A percentile compares a stretch with the other conserved stretches of the same genome.
Evolutionary conservation across 1,284 basidiomycete genomes (phyloP).

Genomic region (Marasmius fiardii): DNA sequence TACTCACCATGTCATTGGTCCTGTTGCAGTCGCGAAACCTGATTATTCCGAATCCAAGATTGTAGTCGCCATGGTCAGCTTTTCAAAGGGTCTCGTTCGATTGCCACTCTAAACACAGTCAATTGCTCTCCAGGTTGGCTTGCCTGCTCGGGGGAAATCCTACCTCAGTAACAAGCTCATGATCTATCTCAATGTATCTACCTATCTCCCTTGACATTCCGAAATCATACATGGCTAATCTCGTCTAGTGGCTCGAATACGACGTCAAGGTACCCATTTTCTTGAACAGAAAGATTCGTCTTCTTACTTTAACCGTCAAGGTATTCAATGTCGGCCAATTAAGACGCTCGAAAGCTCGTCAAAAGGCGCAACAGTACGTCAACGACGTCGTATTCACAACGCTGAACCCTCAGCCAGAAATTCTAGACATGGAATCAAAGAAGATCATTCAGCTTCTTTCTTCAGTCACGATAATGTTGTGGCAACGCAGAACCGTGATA

Average conservation of each 20-base stretch:
- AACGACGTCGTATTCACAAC: neutral
- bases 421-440: constrained; percentile 70
- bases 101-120: neutral
- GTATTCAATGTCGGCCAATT: constrained; percentile 99
- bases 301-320: constrained; percentile 31
- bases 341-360: constrained; percentile 81
- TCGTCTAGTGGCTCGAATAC: constrained; percentile 92
- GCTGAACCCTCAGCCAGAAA: constrained; percentile 5
- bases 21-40: constrained; percentile 85
- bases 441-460: constrained; percentile 90
- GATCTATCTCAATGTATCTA: constrained; percentile 68
- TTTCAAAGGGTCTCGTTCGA: neutral
- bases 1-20: neutral
- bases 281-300: neutral
- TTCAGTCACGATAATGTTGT: constrained; percentile 88
- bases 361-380: constrained; percentile 69
- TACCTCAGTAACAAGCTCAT: constrained; percentile 84
- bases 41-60: constrained; percentile 99
- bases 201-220: neutral
- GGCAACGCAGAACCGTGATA: constrained; percentile 77
- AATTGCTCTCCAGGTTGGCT: constrained; percentile 53
- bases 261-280: constrained; percentile 73
- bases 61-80: constrained; percentile 90
- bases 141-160: constrained; percentile 83
- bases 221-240: constrained; percentile 12